Conservation (phyloP, 2,329 filamentous ascomycete species). For the Fusarium drepaniforme region DNA sequence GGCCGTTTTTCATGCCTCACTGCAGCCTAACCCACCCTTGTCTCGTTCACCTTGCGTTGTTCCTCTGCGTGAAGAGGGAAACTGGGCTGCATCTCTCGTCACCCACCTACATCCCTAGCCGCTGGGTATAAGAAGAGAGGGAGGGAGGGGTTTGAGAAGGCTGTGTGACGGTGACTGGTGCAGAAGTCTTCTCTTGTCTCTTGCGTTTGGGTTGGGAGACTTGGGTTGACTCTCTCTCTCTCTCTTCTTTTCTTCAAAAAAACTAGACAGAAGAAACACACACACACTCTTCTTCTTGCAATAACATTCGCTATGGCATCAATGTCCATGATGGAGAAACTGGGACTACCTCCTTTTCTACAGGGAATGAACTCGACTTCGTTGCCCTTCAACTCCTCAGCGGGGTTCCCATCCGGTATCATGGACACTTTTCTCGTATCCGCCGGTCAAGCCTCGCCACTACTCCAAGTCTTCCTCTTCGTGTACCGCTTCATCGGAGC, state of each 20-base stretch:
- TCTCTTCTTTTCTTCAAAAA: not conserved
- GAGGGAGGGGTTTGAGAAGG: not conserved
- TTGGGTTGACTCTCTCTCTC: not conserved
- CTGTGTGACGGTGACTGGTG: constrained; percentile 34
- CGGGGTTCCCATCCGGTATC: constrained; percentile 46
- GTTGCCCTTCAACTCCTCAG: constrained; percentile 34
- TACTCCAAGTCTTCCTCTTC: constrained; percentile 57
- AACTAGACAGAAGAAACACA: not conserved
- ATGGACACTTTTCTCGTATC: constrained; percentile 60
- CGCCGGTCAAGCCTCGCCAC: constrained; percentile 57
- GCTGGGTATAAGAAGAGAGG: constrained; percentile 18
- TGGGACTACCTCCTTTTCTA: constrained; percentile 47
- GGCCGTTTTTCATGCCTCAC: not conserved
- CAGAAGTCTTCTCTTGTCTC: constrained; percentile 9
- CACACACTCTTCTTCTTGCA: not conserved
- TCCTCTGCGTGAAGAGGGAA: not conserved
- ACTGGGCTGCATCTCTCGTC: constrained; percentile 1
- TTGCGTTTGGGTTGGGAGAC: not conserved
- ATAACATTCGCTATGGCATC: constrained; percentile 37
- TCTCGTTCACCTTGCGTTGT: not conserved
- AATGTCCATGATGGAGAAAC: constrained; percentile 43
- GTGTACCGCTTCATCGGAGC: constrained; percentile 59
- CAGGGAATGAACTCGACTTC: constrained; percentile 36
- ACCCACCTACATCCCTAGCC: not conserved
- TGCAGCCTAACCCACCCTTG: not conserved